Evolutionary conservation across 2,329 filamentous ascomycete species (phyloP).

Genomic region (Zasmidium angulare): DNA sequence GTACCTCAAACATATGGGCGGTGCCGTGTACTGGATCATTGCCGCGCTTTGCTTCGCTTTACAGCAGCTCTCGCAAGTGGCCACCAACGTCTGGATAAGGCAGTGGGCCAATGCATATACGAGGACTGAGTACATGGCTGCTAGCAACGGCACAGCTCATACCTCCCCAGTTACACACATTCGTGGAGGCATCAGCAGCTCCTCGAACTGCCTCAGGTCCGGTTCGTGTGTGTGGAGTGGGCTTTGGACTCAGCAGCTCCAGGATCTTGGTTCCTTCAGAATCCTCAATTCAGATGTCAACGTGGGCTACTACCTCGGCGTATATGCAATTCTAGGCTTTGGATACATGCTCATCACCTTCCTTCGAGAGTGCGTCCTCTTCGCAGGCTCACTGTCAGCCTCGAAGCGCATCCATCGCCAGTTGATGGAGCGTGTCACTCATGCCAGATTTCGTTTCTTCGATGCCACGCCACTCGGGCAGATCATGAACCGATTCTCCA

Average conservation of each 20-base stretch:
- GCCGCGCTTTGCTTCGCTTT: constrained; percentile 72
- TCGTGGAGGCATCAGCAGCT: constrained; percentile 40
- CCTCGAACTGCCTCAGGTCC: constrained; percentile 50
- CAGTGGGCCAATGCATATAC: constrained; percentile 89
- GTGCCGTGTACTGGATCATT: constrained; percentile 90
- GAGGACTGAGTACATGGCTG: constrained; percentile 38
- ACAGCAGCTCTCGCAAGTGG: constrained; percentile 83
- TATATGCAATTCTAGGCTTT: constrained; percentile 79
- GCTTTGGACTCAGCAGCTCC: constrained; percentile 20
- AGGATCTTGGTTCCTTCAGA: constrained; percentile 21
- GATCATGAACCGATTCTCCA: constrained; percentile 98
- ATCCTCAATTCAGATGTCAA: constrained; percentile 56
- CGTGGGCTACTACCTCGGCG: constrained; percentile 75
- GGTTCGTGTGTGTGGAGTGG: constrained; percentile 52
- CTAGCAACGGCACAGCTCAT: constrained; percentile 15
- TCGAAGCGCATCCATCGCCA: constrained; percentile 80
- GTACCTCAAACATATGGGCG: constrained; percentile 89
- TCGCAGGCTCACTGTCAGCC: constrained; percentile 85
- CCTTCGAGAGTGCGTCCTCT: constrained; percentile 80
- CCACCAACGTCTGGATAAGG: constrained; percentile 91
- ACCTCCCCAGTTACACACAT: constrained; percentile 43
- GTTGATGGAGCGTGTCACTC: constrained; percentile 74
- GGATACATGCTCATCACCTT: constrained; percentile 79
- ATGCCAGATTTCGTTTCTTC: constrained; percentile 96
- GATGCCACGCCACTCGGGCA: constrained; percentile 94